phyloP scores from a whole-genome alignment of 164 flowering plant genomes.

The Santalum album region DNA sequence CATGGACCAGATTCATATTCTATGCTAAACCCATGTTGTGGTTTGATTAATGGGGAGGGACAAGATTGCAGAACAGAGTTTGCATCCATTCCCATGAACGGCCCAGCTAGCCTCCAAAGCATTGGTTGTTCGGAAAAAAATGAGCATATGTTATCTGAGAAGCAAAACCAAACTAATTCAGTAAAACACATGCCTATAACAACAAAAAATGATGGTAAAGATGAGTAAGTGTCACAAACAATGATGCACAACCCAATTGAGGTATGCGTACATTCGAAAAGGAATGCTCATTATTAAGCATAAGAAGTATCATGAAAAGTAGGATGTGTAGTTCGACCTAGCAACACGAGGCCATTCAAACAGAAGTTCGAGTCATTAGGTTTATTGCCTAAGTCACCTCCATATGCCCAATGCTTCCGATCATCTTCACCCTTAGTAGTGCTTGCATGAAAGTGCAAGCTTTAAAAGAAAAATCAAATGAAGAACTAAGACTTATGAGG shows the following conservation, averaged over 20 bases:
- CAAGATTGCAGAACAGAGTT: conserved; percentile 61
- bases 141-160: conserved; percentile 60
- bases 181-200: background rate
- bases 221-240: conserved; percentile 6
- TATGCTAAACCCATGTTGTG: conserved; percentile 50
- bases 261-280: background rate
- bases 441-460: conserved; percentile 34
- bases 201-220: conserved; percentile 31
- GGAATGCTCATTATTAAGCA: background rate
- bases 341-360: conserved; percentile 81
- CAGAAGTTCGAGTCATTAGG: conserved; percentile 95
- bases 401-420: conserved; percentile 86
- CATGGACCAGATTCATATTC: conserved; percentile 67
- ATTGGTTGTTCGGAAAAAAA: conserved; percentile 55
- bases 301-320: conserved; percentile 58
- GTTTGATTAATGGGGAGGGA: conserved; percentile 52
- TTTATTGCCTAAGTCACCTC: conserved; percentile 95
- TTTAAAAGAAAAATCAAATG: background rate
- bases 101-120: conserved; percentile 60
- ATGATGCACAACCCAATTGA: background rate
- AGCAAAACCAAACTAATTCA: conserved; percentile 1
- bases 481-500: background rate
- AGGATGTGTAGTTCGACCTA: conserved; percentile 94
- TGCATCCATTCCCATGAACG: conserved; percentile 61
- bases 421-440: conserved; percentile 60